Conservation (phyloP, 306 rosid genomes). For the Citrullus colocynthis region DNA sequence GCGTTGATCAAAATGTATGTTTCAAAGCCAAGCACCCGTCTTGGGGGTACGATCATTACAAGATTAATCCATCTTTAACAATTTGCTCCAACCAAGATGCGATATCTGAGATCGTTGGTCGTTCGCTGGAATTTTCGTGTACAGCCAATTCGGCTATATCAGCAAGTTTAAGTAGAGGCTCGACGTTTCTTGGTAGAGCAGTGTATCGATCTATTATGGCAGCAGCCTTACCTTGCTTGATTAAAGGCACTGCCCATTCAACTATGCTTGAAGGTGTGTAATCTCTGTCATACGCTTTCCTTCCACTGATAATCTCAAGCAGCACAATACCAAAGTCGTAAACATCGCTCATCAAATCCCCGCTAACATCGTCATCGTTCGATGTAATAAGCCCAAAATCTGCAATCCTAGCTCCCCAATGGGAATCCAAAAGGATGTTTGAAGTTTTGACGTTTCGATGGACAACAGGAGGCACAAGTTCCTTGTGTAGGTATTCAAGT, state of each 20-base stretch:
- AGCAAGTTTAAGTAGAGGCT: constrained; percentile 74
- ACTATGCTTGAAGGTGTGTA: constrained; percentile 43
- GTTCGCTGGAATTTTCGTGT: constrained; percentile 39
- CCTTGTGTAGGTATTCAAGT: constrained; percentile 74
- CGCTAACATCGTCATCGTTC: constrained; percentile 33
- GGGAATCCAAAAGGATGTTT: constrained; percentile 70
- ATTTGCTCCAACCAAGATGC: constrained; percentile 77
- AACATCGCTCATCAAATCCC: constrained; percentile 48
- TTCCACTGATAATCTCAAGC: constrained; percentile 78
- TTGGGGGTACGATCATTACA: constrained; percentile 13
- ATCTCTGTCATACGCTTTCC: constrained; percentile 68
- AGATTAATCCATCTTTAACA: constrained; percentile 63
- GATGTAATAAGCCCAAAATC: constrained; percentile 64
- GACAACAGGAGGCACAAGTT: constrained; percentile 52
- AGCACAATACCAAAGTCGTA: constrained; percentile 61
- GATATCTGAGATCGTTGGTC: constrained; percentile 53
- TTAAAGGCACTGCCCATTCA: constrained; percentile 80
- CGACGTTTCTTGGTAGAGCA: constrained; percentile 68
- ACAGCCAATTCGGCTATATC: constrained; percentile 63
- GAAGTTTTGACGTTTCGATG: constrained; percentile 67
- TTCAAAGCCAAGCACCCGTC: background rate
- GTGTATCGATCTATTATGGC: constrained; percentile 42
- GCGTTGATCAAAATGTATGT: constrained; percentile 3
- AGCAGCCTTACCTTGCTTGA: constrained; percentile 69
- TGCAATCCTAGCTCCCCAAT: constrained; percentile 71